Base-by-base conservation (phyloP, 257 asterid genomes). In the Jaltomata sinuosa region DNA sequence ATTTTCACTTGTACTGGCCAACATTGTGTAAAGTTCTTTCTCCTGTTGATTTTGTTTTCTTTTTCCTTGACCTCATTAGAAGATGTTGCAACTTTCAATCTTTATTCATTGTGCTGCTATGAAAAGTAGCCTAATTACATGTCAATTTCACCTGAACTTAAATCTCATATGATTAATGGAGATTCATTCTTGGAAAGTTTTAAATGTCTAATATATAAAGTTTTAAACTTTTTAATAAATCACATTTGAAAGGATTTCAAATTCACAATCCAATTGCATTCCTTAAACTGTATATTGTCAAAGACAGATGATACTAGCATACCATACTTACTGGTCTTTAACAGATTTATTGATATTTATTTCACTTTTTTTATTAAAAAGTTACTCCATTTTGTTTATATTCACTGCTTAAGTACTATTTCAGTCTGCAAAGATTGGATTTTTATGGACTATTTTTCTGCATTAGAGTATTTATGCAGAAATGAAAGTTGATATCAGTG, bases 401-500 rank as follows among this genome's bases (percentile, higher is more conserved):
- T 55, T 21, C 29, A 55, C 64, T 8, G 64, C 29, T 2, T 21
- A 55, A 21, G 27, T 3, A 59, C n/a, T n/a, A n/a, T 59, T 55
- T 53, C 22, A 55, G 64, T 55, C 4, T 18, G 59, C 29, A 6
- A 55, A n/a, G n/a, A n/a, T 21, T 52, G n/a, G 57, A 52, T 52
- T 1, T 50, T 50, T n/a, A n/a, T n/a, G n/a, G n/a, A n/a, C n/a
- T n/a, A n/a, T n/a, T n/a, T n/a, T n/a, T n/a, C n/a, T n/a, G n/a
- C n/a, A n/a, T n/a, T n/a, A n/a, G n/a, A n/a, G n/a, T n/a, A n/a
- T n/a, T n/a, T 50, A 10, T 36, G 34, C 84, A 59, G 76, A 59
- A 69, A 89, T 89, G 91, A 81, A 65, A 47, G 80, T 68, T 55
- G 88, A 82, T 62, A 61, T 85, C 40, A 65, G 16, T 38, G 83